phyloP scores from a whole-genome alignment of 1,284 basidiomycete species.

The Leccinum pseudoinsigne region DNA sequence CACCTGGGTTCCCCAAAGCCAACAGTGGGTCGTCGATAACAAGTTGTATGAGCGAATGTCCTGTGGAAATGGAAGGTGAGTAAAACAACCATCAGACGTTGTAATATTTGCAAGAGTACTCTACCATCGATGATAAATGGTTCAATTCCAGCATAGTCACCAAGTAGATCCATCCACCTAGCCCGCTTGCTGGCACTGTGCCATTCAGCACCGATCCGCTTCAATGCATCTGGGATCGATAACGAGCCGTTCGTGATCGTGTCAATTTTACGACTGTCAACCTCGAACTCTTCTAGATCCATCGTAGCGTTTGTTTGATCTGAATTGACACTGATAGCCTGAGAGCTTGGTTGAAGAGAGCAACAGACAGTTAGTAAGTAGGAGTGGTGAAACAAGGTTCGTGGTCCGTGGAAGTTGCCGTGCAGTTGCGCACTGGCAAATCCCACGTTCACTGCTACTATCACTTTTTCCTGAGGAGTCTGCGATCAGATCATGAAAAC shows the following conservation, averaged over 20 bases:
- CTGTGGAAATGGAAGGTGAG: constrained; percentile 32
- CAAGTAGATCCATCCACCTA: constrained; percentile 68
- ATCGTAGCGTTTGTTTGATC: constrained; percentile 10
- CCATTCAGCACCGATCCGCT: constrained; percentile 39
- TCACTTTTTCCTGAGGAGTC: background rate
- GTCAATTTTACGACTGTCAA: constrained; percentile 6
- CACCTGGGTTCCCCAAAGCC: constrained; percentile 45
- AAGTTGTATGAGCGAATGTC: constrained; percentile 60
- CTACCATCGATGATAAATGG: constrained; percentile 67
- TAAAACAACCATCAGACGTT: background rate
- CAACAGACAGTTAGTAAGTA: background rate
- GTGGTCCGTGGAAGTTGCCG: background rate
- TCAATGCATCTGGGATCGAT: constrained; percentile 26
- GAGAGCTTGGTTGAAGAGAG: background rate
- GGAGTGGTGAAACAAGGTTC: background rate
- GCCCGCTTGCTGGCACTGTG: constrained; percentile 40
- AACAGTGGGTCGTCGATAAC: constrained; percentile 60
- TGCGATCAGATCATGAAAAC: background rate
- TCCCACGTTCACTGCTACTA: background rate
- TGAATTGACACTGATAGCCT: background rate
- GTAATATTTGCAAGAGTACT: constrained; percentile 6
- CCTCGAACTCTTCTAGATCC: constrained; percentile 35
- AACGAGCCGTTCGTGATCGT: background rate
- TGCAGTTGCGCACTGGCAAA: background rate
- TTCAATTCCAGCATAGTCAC: constrained; percentile 68